Conservation (phyloP, 345 rosid species). For the Mallotus nudiflorus region DNA sequence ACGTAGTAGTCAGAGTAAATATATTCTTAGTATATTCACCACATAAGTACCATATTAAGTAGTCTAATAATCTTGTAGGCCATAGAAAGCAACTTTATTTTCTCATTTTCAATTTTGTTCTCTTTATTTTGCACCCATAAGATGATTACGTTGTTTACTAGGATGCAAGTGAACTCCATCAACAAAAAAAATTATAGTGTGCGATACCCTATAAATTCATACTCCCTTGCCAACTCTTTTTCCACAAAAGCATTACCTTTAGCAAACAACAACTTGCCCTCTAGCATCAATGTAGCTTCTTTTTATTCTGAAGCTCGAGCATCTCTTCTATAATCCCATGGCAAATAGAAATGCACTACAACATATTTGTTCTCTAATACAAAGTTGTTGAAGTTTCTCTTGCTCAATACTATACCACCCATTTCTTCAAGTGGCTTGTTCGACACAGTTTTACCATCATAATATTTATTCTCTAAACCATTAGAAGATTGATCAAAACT, state of each 20-base stretch:
- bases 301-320: neutral
- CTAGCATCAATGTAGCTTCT: neutral
- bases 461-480: neutral
- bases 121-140: too few species aligned
- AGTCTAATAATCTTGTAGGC: too few species aligned
- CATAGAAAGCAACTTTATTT: too few species aligned
- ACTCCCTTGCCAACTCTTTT: constrained; percentile 2
- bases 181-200: neutral
- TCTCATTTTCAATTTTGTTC: too few species aligned
- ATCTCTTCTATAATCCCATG: neutral
- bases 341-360: neutral
- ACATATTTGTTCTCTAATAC: neutral
- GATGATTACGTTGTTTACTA: too few species aligned
- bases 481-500: neutral
- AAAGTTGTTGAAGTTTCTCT: constrained; percentile 4
- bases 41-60: too few species aligned
- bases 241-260: neutral
- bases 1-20: too few species aligned
- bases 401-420: neutral
- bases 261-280: neutral
- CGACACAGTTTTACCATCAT: neutral
- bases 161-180: neutral
- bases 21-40: too few species aligned
- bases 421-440: too few species aligned
- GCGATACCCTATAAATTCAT: neutral